Percentiles rank a stretch among this genome's conserved stretches.
These are phyloP conservation scores for Dryas alaskensis DNA, from an alignment of 306 rosid species.

Conservation along the genomic window DNA sequence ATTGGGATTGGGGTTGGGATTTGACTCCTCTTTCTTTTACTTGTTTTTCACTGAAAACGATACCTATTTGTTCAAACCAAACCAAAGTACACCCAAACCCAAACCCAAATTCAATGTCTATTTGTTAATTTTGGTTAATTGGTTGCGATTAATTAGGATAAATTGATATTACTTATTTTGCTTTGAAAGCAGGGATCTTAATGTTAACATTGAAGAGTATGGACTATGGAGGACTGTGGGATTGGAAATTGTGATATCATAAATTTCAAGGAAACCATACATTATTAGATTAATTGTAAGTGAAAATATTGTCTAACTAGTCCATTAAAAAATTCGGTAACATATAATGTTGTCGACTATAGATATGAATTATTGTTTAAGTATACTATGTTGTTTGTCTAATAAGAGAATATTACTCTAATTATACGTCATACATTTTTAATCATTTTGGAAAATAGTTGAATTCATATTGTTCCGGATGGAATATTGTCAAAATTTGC, in stretches of 20 bases:
- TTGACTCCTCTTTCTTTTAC: constrained; percentile 8
- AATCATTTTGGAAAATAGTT: too few species aligned
- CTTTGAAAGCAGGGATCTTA: constrained; percentile 13
- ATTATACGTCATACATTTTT: too few species aligned
- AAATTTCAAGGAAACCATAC: neutral
- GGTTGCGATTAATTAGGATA: neutral
- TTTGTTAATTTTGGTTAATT: constrained; percentile 7
- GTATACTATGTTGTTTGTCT: too few species aligned
- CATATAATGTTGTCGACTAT: too few species aligned
- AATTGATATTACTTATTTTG: neutral
- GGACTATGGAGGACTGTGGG: constrained; percentile 1
- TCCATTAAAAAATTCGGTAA: too few species aligned
- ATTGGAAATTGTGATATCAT: constrained; percentile 6
- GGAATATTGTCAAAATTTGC: too few species aligned
- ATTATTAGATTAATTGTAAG: neutral
- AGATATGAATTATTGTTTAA: too few species aligned
- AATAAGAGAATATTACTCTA: too few species aligned
- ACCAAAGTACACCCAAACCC: neutral
- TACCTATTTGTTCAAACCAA: neutral
- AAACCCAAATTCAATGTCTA: neutral
- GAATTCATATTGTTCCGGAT: too few species aligned
- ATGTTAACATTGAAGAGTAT: neutral
- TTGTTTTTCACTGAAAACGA: constrained; percentile 3
- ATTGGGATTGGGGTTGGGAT: too few species aligned
- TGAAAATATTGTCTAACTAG: too few species aligned